These are phyloP conservation scores for Penicillium subrubescens DNA, from an alignment of 495 filamentous ascomycete species.

Conservation along the genomic window DNA sequence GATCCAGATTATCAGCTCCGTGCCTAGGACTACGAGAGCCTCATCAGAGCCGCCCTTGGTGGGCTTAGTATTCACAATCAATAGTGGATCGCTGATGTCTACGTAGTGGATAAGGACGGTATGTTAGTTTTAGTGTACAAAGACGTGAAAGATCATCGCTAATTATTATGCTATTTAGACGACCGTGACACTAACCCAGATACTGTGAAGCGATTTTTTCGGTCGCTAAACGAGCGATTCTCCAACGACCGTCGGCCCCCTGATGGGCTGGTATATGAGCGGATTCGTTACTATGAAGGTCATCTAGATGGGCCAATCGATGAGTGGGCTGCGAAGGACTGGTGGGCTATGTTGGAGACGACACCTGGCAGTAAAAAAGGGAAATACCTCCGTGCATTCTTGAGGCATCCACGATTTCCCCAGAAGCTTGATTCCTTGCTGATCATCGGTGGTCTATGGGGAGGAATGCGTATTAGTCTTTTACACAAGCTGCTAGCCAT, in stretches of 20 bases:
- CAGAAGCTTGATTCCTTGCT: conserved; percentile 10
- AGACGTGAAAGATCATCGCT: not conserved
- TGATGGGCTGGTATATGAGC: conserved; percentile 18
- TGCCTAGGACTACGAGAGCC: conserved; percentile 12
- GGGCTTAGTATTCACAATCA: conserved; percentile 1
- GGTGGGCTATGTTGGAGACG: conserved; percentile 10
- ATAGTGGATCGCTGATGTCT: conserved; percentile 22
- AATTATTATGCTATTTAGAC: not conserved
- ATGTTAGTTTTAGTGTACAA: not conserved
- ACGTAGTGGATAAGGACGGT: conserved; percentile 6
- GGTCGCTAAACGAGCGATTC: conserved; percentile 12
- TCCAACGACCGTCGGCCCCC: conserved; percentile 14
- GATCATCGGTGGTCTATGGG: conserved; percentile 9
- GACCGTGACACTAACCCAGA: not conserved
- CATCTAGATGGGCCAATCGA: not conserved
- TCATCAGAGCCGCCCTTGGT: conserved; percentile 11
- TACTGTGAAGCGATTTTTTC: conserved; percentile 3
- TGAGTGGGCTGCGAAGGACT: conserved; percentile 5
- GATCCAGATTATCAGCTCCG: conserved; percentile 3
- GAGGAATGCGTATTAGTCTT: conserved; percentile 15
- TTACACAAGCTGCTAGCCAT: conserved; percentile 19
- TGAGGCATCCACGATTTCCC: conserved; percentile 1
- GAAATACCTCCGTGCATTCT: conserved; percentile 8
- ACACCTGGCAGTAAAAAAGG: conserved; percentile 7
- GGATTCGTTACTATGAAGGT: conserved; percentile 11